Evolutionary conservation across 768 basidiomycete species (phyloP), one percentile per base, ranked within the genome.

Genomic region (Suillus alpinus): DNA sequence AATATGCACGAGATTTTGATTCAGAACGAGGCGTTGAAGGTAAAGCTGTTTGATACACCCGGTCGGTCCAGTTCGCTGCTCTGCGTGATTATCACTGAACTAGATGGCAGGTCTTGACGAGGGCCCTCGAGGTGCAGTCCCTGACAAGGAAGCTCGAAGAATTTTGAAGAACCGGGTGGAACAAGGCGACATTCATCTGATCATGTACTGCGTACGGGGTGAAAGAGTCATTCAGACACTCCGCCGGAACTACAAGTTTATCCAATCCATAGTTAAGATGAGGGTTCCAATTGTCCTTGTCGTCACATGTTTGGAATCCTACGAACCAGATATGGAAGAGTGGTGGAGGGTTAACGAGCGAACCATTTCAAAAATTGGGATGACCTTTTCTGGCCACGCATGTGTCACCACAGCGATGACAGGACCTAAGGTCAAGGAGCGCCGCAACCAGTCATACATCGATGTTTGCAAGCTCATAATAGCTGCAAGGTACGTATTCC

Each of bases 391-490:
- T 14, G 73, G 67, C 4, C 66, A 71, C 12, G 75, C 71, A 2
- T 77, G 75, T 56, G 65, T 76, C 57, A 74, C 72, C 9, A 68
- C 73, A n/a, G 37, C 23, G 12, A 53, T 34, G 31, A 20, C 40
- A 43, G 31, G 14, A 67, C 67, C 14, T 58, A 62, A 40, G 55
- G 18, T 47, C 49, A 60, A 37, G 46, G 13, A 47, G 26, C 26
- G 26, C 63, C 65, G 6, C 49, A 62, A 36, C 56, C 53, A 53
- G 66, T 69, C 59, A 61, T 73, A 81, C 61, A 77, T 77, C 57
- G 76, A 77, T 0, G 59, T 80, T 47, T 62, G 80, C 61, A 81
- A 81, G 63, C 73, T 81, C 63, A 32, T 80, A 26, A 26, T 26
- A 3, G 26, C 26, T 26, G 2, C 26, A 26, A 26, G 3, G 26